Evolutionary conservation across 192 early-diverging fungal species (phyloP).

Genomic region (Gryganskiella cystojenkinii): DNA sequence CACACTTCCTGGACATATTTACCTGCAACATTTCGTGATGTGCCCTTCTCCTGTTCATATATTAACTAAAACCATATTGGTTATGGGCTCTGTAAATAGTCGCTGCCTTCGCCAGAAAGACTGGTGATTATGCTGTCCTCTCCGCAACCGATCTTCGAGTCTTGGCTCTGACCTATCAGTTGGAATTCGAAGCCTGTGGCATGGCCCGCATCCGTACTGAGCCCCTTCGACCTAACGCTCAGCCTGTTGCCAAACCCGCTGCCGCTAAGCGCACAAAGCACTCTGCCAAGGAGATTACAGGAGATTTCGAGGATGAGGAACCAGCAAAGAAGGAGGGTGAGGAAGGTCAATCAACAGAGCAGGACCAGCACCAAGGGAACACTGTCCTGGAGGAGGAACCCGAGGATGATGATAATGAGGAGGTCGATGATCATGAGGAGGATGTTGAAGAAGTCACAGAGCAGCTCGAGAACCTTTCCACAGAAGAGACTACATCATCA

Average conservation of each 20-base stretch:
- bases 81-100: slow-evolving; percentile 59
- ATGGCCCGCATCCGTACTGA: slow-evolving; percentile 75
- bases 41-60: no score
- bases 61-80: slow-evolving; percentile 5
- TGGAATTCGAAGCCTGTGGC: slow-evolving; percentile 86
- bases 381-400: slow-evolving; percentile 42
- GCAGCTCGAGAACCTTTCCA: slow-evolving; percentile 35
- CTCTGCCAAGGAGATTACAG: slow-evolving; percentile 35
- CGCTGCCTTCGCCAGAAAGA: slow-evolving; percentile 86
- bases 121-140: slow-evolving; percentile 89
- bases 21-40: background rate
- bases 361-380: slow-evolving; percentile 18
- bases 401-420: slow-evolving; percentile 21
- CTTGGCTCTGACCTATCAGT: slow-evolving; percentile 87
- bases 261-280: slow-evolving; percentile 35
- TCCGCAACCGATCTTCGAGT: slow-evolving; percentile 89
- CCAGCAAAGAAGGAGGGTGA: background rate
- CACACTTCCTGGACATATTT: background rate
- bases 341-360: slow-evolving; percentile 3
- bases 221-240: slow-evolving; percentile 60
- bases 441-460: slow-evolving; percentile 33
- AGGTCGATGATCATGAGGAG: slow-evolving; percentile 14
- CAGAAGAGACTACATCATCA: slow-evolving; percentile 15
- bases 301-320: slow-evolving; percentile 42
- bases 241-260: slow-evolving; percentile 14